Conservation (phyloP, 306 rosid genomes). For the Quercus aquifolioides region DNA sequence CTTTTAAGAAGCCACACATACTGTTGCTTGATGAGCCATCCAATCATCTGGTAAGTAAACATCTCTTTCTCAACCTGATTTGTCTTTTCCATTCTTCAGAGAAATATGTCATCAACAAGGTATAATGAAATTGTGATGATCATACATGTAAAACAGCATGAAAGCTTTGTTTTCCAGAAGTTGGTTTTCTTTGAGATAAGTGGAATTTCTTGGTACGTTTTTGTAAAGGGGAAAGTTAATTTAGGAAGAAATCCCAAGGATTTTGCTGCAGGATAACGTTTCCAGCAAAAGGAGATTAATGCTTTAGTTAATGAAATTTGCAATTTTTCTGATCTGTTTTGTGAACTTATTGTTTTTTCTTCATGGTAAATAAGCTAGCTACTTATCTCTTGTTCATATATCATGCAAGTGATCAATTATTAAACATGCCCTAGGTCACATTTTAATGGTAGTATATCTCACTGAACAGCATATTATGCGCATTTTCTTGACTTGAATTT, state of each 20-base stretch:
- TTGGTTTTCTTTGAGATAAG: background rate
- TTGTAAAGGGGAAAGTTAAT: background rate
- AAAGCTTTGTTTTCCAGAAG: background rate
- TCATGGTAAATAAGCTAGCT: background rate
- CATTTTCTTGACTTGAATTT: background rate
- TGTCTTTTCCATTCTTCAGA: background rate
- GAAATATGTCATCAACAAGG: background rate
- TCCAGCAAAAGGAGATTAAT: background rate
- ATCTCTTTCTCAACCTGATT: conserved; percentile 14
- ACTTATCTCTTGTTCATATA: background rate
- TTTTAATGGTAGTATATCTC: background rate
- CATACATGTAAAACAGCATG: background rate
- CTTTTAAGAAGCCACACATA: conserved; percentile 97
- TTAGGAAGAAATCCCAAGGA: background rate
- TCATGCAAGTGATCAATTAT: background rate
- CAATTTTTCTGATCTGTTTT: background rate
- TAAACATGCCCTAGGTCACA: background rate
- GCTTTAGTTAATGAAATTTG: background rate
- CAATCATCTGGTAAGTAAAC: conserved; percentile 78
- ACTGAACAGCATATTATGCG: background rate
- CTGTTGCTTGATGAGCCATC: conserved; percentile 98
- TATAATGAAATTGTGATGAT: background rate
- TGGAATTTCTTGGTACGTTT: background rate
- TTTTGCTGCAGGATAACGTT: background rate
- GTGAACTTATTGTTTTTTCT: background rate